Base-by-base conservation (phyloP, 2,329 filamentous ascomycete genomes). In the Colletotrichum filicis region DNA sequence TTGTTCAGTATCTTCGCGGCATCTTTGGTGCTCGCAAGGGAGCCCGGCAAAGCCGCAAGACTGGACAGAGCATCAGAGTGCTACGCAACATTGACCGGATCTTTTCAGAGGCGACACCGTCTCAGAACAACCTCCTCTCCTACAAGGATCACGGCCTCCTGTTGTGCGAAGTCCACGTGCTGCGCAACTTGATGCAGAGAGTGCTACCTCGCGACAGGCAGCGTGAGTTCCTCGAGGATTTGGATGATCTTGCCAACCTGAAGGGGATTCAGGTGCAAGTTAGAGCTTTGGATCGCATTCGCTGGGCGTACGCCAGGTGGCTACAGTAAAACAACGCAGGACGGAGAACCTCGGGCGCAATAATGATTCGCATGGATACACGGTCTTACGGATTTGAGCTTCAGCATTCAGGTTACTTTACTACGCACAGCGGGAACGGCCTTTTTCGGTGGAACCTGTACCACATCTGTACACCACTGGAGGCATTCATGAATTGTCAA, bases 61-160 rank as follows among this genome's bases (percentile, higher is more conserved):
- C 93, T 52, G 90, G 92, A 28, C 90, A 92, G 76, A 92, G 94
- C 74, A 85, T 96, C 46, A 91, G 95, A 73, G 91, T 96, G 49
- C 86, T 98, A 75, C 92, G 95, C 74, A 97, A 97, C 80, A 94
- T 98, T 76, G 94, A 98, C 82, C 93, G 95, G 63, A 93, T 94
- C 74, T 85, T 95, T 60, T 91, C 90, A 12, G 89, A 91, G 75
- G 91, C 92, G 4, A 87, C 87, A n/a, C 90, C 92, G 0, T 92
- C 91, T 11, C 88, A 93, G 73, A 93, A 92, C 79, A 94, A 88
- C 60, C 89, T 96, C 74, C 87, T 98, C 61, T 92, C 93, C 1
- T 98, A 98, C 86, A 97, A 96, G 82, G 95, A 98, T 77, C 95
- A 98, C 77, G 97, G 97, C 1, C 85, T 98, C 72, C 85, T 99